These are phyloP conservation scores for Dittrichia graveolens DNA, from an alignment of 129 eudicot genomes.

Conservation along the genomic window DNA sequence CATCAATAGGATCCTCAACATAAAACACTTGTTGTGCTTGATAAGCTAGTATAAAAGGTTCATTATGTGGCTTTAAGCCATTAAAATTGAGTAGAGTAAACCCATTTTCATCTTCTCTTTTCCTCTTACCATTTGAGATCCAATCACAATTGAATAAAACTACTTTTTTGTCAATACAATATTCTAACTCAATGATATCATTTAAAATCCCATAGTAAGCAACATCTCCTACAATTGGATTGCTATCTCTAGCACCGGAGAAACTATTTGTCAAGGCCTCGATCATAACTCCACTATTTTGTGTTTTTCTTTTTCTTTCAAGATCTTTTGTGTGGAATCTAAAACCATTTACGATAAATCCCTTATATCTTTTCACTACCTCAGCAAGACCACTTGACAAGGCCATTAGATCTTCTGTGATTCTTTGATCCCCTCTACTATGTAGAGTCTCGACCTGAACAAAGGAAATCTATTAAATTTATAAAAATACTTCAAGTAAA, in stretches of 20 bases:
- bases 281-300: conserved; percentile 27
- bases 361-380: background rate
- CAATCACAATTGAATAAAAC: conserved; percentile 1
- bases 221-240: conserved; percentile 18
- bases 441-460: background rate
- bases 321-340: conserved; percentile 15
- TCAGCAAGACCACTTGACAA: conserved; percentile 1
- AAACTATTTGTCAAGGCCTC: conserved; percentile 19
- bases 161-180: conserved; percentile 2
- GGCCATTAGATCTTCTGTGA: background rate
- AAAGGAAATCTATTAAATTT: background rate
- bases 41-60: conserved; percentile 24
- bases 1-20: background rate
- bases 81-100: conserved; percentile 20
- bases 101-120: conserved; percentile 13
- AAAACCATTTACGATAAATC: conserved; percentile 10
- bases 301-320: conserved; percentile 14
- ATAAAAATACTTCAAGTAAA: background rate
- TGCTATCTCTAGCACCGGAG: conserved; percentile 1
- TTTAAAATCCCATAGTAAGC: background rate
- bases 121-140: conserved; percentile 10
- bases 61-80: conserved; percentile 3
- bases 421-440: conserved; percentile 2
- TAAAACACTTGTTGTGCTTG: conserved; percentile 31
- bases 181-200: background rate